Evolutionary conservation across 2,329 filamentous ascomycete genomes (phyloP), one percentile per base, ranked within the genome.

Genomic region (Arthrobotrys entomopaga): DNA sequence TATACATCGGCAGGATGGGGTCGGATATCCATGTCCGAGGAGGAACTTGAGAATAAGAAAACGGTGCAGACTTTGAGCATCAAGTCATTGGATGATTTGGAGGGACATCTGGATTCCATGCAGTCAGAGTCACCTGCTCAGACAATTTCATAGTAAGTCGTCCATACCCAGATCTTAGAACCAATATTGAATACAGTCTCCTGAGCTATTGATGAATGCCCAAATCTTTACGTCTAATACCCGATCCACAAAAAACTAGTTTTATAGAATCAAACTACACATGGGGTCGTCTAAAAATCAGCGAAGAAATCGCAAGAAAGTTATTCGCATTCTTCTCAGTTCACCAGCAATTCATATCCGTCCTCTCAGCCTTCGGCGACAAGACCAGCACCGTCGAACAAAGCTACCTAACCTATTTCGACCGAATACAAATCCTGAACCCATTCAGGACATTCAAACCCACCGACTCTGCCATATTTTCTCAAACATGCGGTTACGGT

Each of bases 331-430:
- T 48, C 29, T 60, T 73, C 15, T 57, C 50, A 0, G 69, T 73
- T 19, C 69, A 73, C 16, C 69, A 66, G 19, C 54, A 66, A 46
- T 66, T 73, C 29, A 50, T 73, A 3, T 63, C 69, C 8, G 34
- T 73, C 11, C 49, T 73, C 4, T 66, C 61, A 48, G 43, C 69
- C 0, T 73, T 73, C 13, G 69, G 69, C 26, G 69, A 73, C 11
- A 73, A 63, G 19, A 63, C 22, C 20, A 58, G 42, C 19, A 57
- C 69, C 3, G 60, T 61, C 1, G 69, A 73, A 43, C 61, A 73
- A 29, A 66, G 60, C 19, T 73, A 73, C n/a, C 50, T 73, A 15
- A 66, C 69, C 2, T 73, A 73, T 26, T 73, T 73, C 34, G 69
- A 73, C 29, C 54, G 69, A 19, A 73, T 73, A 3, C 61, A 66